phyloP scores from a whole-genome alignment of 2,329 filamentous ascomycete genomes.

The Colletotrichum truncatum region DNA sequence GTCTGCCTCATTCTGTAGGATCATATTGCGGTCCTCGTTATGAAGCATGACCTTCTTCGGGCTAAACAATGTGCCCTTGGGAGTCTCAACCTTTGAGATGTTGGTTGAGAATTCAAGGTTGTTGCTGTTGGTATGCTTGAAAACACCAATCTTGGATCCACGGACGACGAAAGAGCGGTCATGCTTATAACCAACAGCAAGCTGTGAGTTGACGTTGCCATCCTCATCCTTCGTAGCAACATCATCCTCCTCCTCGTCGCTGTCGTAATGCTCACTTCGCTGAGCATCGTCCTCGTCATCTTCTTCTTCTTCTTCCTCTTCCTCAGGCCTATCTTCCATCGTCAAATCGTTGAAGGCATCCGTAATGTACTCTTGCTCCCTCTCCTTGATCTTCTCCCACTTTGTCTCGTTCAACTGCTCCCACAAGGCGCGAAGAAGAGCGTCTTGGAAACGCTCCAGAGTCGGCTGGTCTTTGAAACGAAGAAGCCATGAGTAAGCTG shows the following conservation, averaged over 20 bases:
- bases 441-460: conserved; percentile 89
- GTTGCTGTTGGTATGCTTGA: conserved; percentile 94
- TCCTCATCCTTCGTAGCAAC: conserved; percentile 74
- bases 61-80: conserved; percentile 85
- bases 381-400: conserved; percentile 92
- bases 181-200: conserved; percentile 96
- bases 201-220: conserved; percentile 88
- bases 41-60: conserved; percentile 98
- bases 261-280: conserved; percentile 74
- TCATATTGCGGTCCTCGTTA: conserved; percentile 88
- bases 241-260: conserved; percentile 83
- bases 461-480: conserved; percentile 87
- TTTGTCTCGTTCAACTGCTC: conserved; percentile 94
- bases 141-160: conserved; percentile 97
- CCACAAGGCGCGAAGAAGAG: conserved; percentile 95
- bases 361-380: conserved; percentile 92
- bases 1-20: conserved; percentile 83
- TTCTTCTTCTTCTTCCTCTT: conserved; percentile 57
- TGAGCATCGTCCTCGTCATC: conserved; percentile 70
- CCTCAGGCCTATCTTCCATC: conserved; percentile 78
- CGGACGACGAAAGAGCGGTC: conserved; percentile 97
- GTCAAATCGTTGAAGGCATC: conserved; percentile 95
- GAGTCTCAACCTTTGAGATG: conserved; percentile 94
- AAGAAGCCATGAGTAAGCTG: conserved; percentile 94
- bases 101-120: conserved; percentile 96